Evolutionary conservation across 2,329 filamentous ascomycete genomes (phyloP), one percentile per base, ranked within the genome.

Genomic region (Alternaria sp.): DNA sequence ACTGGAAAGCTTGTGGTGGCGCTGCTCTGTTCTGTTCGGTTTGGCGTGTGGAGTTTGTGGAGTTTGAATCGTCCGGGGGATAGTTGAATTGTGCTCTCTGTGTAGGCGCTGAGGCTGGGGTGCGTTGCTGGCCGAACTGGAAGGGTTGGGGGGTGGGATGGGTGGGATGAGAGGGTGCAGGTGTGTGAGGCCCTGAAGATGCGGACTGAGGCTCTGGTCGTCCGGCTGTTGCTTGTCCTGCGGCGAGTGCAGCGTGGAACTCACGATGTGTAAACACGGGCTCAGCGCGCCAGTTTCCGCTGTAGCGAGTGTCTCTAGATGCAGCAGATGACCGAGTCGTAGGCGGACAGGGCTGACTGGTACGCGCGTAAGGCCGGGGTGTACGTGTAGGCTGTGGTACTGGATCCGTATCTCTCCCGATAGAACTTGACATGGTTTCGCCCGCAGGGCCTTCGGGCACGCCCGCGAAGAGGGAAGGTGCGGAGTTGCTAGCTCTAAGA

Each of bases 181-280:
- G 1, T 11, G 15, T 36, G 32, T 36, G 32, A 36, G 17, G 43
- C 3, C 11, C 10, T 21, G 43, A 44, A 7, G 43, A 4, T 5
- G 43, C 1, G 13, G 17, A 0, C 1, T 0, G 43, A 0, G 17
- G n/a, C 17, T 1, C 17, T 44, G 40, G 4, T 44, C 0, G 17
- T 19, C n/a, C 10, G 17, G 17, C 40, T 44, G 40, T 0, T 0
- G 17, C 43, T 21, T 11, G 43, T 6, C n/a, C 43, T 45, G 43
- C 43, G 28, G 59, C 28, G 25, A 45, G 10, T 12, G 17, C 17
- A 8, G 43, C 43, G 11, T 45, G 43, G 10, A 45, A 12, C 12
- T 45, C 43, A 45, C 43, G 43, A 45, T 45, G n/a, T 8, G 19
- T 19, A 1, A 19, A 45, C 0, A 45, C 17, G 2, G 17, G 40